A percentile compares a stretch with the other conserved stretches of the same genome.
These are phyloP conservation scores for Aspergillus pseudoterreus DNA, from an alignment of 2,329 filamentous ascomycete genomes.

Conservation along the genomic window DNA sequence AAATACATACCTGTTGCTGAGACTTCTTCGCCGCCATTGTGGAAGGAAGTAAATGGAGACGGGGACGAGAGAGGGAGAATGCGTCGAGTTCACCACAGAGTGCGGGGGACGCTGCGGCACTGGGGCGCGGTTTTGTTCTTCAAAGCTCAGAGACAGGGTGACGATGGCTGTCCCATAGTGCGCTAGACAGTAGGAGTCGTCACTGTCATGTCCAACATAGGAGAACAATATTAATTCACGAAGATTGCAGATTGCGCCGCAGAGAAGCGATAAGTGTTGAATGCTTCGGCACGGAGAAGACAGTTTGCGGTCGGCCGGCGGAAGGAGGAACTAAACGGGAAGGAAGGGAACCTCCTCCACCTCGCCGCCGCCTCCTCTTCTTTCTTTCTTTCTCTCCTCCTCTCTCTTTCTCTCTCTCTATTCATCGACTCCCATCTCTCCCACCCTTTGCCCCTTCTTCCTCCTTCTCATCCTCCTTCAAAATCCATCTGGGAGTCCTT, in stretches of 20 bases:
- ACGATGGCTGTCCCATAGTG: background rate
- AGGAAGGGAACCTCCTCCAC: background rate
- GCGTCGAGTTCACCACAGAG: slow-evolving; percentile 1
- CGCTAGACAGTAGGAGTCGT: background rate
- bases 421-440: slow-evolving; percentile 7
- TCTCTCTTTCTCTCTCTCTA: background rate
- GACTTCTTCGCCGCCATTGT: slow-evolving; percentile 52
- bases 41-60: slow-evolving; percentile 4
- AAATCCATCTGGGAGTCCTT: background rate
- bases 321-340: background rate
- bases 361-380: slow-evolving; percentile 3
- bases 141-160: background rate
- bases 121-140: background rate
- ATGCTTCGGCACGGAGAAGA: slow-evolving; percentile 4
- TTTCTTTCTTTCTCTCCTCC: slow-evolving; percentile 12
- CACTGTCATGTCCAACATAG: background rate
- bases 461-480: background rate
- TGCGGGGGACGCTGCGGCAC: slow-evolving; percentile 4
- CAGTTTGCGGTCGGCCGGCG: background rate
- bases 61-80: background rate
- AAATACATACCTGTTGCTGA: slow-evolving; percentile 62
- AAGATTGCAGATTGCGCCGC: background rate
- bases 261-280: background rate
- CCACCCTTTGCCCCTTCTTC: slow-evolving; percentile 1
- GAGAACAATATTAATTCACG: background rate